Evolutionary conservation across 805 yeast genomes (phyloP).

Genomic region (Cyberlindnera maclurae): DNA sequence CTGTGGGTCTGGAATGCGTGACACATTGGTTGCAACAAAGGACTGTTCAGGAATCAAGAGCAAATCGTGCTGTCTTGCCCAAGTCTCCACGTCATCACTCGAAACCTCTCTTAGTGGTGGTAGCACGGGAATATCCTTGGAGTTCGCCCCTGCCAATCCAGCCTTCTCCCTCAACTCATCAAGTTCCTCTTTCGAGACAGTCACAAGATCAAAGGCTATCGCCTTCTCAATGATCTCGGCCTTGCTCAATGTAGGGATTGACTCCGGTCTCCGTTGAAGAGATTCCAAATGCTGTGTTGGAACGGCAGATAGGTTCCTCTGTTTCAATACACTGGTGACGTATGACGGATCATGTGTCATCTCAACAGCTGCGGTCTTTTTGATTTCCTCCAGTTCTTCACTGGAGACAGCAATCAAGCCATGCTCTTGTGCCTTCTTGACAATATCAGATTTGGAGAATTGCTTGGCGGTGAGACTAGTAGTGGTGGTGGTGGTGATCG

Average conservation of each 20-base stretch:
- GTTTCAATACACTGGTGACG: neutral
- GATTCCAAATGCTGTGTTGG: constrained; percentile 4
- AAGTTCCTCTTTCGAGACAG: constrained; percentile 30
- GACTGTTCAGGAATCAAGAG: constrained; percentile 52
- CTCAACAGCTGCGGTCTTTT: neutral
- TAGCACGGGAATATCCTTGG: constrained; percentile 5
- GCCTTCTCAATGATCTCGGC: constrained; percentile 23
- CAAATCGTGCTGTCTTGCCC: constrained; percentile 40
- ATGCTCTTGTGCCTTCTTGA: constrained; percentile 20
- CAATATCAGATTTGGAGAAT: constrained; percentile 7
- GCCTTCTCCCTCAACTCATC: constrained; percentile 23
- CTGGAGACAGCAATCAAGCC: constrained; percentile 24
- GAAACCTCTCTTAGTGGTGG: constrained; percentile 1
- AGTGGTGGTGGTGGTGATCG: neutral
- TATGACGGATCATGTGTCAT: neutral
- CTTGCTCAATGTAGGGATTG: constrained; percentile 7
- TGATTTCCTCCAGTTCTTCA: neutral
- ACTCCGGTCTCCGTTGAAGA: neutral
- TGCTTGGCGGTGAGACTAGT: neutral
- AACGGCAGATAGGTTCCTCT: neutral
- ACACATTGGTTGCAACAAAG: constrained; percentile 56
- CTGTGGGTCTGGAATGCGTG: constrained; percentile 44
- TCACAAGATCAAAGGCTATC: constrained; percentile 26
- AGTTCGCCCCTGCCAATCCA: no score
- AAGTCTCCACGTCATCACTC: constrained; percentile 8